phyloP scores from a whole-genome alignment of 1,284 basidiomycete species.

The Ceratobasidium sp. region DNA sequence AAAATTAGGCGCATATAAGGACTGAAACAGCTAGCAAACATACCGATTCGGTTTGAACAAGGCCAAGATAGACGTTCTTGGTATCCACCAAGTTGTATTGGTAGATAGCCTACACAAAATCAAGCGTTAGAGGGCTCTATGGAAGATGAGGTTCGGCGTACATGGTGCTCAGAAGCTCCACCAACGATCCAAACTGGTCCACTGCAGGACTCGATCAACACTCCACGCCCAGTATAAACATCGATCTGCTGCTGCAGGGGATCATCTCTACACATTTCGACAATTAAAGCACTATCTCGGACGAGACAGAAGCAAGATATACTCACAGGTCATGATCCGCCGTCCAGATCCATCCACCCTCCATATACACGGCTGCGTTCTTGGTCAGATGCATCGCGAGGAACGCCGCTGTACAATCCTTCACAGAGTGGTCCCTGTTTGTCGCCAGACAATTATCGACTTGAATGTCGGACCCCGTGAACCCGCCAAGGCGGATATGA shows the following conservation, averaged over 20 bases:
- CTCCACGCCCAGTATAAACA: conserved; percentile 78
- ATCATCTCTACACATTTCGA: conserved; percentile 8
- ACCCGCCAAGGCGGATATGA: conserved; percentile 65
- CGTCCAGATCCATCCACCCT: conserved; percentile 80
- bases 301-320: not conserved
- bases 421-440: conserved; percentile 58
- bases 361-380: conserved; percentile 64
- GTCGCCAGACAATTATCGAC: conserved; percentile 60
- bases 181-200: conserved; percentile 56
- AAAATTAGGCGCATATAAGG: not conserved
- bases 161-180: conserved; percentile 68
- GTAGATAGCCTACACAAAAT: conserved; percentile 60
- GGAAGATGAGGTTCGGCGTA: conserved; percentile 46
- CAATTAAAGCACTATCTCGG: conserved; percentile 35
- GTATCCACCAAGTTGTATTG: conserved; percentile 76
- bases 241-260: conserved; percentile 62
- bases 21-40: not conserved
- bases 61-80: conserved; percentile 75
- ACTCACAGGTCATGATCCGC: conserved; percentile 71
- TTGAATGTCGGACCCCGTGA: conserved; percentile 70
- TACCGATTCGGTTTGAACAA: conserved; percentile 67
- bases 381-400: conserved; percentile 73
- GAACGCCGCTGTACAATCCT: conserved; percentile 71
- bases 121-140: not conserved
- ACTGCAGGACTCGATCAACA: conserved; percentile 69